phyloP scores from a whole-genome alignment of 176 grass and related monocot genomes.

The Zea luxurians region DNA sequence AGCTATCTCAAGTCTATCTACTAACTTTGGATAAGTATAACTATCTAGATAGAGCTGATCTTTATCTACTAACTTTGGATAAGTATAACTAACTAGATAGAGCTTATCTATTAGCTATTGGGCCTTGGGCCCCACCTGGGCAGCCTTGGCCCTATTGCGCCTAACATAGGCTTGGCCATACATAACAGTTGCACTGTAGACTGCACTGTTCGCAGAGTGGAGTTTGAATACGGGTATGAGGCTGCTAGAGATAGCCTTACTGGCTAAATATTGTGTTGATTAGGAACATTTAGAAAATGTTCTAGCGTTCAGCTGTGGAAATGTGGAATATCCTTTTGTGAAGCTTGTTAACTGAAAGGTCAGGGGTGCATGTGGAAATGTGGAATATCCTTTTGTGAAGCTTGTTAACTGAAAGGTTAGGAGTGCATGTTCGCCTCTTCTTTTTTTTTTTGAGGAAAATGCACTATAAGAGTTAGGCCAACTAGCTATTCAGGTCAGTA shows the following conservation, averaged over 20 bases:
- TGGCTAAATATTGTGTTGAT: not conserved
- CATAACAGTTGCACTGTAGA: too few relatives aligned
- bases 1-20: too few relatives aligned
- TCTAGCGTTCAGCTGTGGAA: not conserved
- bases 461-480: not conserved
- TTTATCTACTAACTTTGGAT: too few relatives aligned
- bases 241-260: not conserved
- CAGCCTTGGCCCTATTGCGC: too few relatives aligned
- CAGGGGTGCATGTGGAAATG: not conserved
- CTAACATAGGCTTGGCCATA: too few relatives aligned
- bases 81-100: too few relatives aligned
- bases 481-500: not conserved
- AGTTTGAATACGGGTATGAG: too few relatives aligned
- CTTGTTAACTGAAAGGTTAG: not conserved
- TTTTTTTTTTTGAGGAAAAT: not conserved
- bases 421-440: not conserved
- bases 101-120: too few relatives aligned
- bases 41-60: too few relatives aligned
- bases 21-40: too few relatives aligned
- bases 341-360: not conserved
- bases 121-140: too few relatives aligned
- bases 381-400: slow-evolving; percentile 1
- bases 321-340: slow-evolving; percentile 1
- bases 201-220: too few relatives aligned
- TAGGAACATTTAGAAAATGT: slow-evolving; percentile 10